Evolutionary conservation across 2,329 filamentous ascomycete genomes (phyloP), one percentile per base, ranked within the genome.

Genomic region (Hymenoscyphus linearis): DNA sequence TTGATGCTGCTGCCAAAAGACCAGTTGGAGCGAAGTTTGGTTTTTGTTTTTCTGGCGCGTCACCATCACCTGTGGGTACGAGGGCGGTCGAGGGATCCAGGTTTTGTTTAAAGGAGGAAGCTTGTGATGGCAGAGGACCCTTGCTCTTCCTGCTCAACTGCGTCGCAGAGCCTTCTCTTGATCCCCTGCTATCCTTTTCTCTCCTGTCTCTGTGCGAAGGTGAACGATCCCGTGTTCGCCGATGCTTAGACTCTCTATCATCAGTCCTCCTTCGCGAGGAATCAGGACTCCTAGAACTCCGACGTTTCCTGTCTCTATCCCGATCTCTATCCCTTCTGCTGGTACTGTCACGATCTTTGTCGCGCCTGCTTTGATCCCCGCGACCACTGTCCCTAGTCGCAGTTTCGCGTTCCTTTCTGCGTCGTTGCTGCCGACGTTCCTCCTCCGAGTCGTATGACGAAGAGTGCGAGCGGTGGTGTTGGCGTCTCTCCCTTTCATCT

Each of bases 11-110:
- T 2, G 95, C 95, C 18, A 99, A 81, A 7, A 89, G 80, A 31
- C 95, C 95, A 0, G 92, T 92, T 36, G 81, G 85, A 22, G 83
- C 85, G 75, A 89, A 96, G 75, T 97, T 99, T 47, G 93, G 90
- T 74, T 92, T 93, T 73, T 98, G 88, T 71, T 95, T 93, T 62
- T 88, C 86, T 64, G 82, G 79, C 54, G 79, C 75, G 6, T 80
- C 76, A 57, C 77, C 75, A 25, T 78, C 78, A 54, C 60, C 69
- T 27, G 64, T 65, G 6, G 62, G 57, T 31, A 67, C 67, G 1
- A 71, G 53, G 13, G 67, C 66, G 18, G 52, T 64, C 7, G 67
- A 66, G 9, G 68, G 60, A 35, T 81, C 81, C 7, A 76, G 80
- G 26, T 77, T 81, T 27, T 83, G 69, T 52, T 85, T 83, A 65